Conservation (phyloP, 805 yeast genomes). For the Candida corydali region DNA sequence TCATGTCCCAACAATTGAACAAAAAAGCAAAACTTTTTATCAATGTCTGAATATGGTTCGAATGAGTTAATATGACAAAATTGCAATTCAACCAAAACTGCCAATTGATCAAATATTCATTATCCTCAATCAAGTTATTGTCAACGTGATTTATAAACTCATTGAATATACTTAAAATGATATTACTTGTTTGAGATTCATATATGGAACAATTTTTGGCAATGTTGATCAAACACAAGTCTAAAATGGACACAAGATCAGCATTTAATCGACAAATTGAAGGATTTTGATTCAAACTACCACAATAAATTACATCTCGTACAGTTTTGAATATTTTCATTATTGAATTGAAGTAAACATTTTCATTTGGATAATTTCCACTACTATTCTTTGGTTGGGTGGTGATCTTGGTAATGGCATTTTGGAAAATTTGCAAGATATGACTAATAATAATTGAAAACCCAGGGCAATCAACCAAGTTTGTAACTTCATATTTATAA, state of each 20-base stretch:
- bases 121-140: constrained; percentile 11
- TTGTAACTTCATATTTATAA: constrained; percentile 7
- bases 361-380: constrained; percentile 18
- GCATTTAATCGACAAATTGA: constrained; percentile 11
- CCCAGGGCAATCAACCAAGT: constrained; percentile 39
- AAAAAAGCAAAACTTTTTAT: constrained; percentile 61
- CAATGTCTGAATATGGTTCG: constrained; percentile 60
- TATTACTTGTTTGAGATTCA: constrained; percentile 35
- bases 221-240: constrained; percentile 27
- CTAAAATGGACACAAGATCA: constrained; percentile 22
- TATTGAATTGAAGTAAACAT: constrained; percentile 35
- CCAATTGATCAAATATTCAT: constrained; percentile 53
- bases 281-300: constrained; percentile 6
- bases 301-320: constrained; percentile 30
- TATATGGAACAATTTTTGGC: constrained; percentile 35
- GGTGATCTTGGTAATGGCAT: constrained; percentile 24
- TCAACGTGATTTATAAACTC: constrained; percentile 36
- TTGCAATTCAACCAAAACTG: constrained; percentile 67
- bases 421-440: constrained; percentile 38
- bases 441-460: constrained; percentile 43
- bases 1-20: constrained; percentile 69
- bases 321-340: constrained; percentile 35
- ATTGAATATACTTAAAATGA: constrained; percentile 35
- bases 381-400: constrained; percentile 3
- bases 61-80: constrained; percentile 50